Conservation (phyloP, 1,284 basidiomycete species). For the Ceratobasidium theobromae region DNA sequence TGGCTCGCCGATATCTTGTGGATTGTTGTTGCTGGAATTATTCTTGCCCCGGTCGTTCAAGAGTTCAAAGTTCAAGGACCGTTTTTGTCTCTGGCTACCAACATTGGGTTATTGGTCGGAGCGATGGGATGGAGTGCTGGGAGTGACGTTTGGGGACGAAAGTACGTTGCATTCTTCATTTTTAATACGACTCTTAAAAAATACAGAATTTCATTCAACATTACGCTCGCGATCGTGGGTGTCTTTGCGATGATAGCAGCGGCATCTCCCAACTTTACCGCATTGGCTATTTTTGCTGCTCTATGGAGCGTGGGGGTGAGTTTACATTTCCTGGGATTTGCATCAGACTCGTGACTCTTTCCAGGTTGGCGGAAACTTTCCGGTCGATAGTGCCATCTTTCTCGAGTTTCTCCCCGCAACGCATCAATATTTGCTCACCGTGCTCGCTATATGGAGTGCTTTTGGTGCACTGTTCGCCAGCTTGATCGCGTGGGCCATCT, state of each 20-base stretch:
- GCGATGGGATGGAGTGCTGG: constrained; percentile 64
- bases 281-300: constrained; percentile 56
- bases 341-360: not conserved
- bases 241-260: constrained; percentile 66
- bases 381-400: constrained; percentile 78
- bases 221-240: constrained; percentile 69
- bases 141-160: constrained; percentile 62
- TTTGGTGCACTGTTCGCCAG: constrained; percentile 60
- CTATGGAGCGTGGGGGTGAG: constrained; percentile 56
- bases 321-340: not conserved
- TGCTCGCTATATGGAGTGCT: constrained; percentile 67
- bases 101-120: constrained; percentile 63
- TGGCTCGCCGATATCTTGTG: constrained; percentile 71
- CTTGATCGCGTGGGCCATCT: constrained; percentile 66
- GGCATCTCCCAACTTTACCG: constrained; percentile 55
- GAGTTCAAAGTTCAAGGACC: constrained; percentile 58
- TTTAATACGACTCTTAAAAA: not conserved
- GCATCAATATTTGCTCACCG: constrained; percentile 63
- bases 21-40: constrained; percentile 47
- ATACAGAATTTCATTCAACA: constrained; percentile 74
- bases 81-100: constrained; percentile 57
- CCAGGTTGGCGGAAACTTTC: constrained; percentile 61
- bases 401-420: constrained; percentile 63
- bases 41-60: constrained; percentile 56
- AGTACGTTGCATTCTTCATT: constrained; percentile 41